phyloP scores from a whole-genome alignment of 2,329 filamentous ascomycete genomes.

The Epichloe sibirici region DNA sequence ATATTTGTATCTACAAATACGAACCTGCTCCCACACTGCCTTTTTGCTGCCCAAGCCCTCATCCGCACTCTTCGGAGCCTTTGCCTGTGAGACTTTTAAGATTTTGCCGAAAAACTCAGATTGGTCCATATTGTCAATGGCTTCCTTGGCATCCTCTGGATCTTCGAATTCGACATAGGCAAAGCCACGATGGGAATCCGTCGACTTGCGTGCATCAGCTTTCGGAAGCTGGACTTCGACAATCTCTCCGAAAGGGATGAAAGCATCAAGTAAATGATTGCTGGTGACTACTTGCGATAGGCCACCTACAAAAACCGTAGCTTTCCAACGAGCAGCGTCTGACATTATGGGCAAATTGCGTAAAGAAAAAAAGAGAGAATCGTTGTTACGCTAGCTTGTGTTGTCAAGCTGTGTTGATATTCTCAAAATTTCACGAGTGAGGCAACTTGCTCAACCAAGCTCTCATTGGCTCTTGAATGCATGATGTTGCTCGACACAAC shows the following conservation, averaged over 20 bases:
- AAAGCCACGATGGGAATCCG: conserved; percentile 78
- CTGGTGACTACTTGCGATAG: conserved; percentile 67
- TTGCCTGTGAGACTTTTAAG: conserved; percentile 85
- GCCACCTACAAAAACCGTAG: conserved; percentile 85
- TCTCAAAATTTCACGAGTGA: background rate
- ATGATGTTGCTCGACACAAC: background rate
- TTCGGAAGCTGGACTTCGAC: conserved; percentile 84
- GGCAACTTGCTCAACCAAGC: background rate
- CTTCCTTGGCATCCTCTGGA: conserved; percentile 75
- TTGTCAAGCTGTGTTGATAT: background rate
- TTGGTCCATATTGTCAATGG: conserved; percentile 98
- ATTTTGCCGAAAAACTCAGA: conserved; percentile 86
- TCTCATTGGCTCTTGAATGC: background rate
- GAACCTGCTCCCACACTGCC: conserved; percentile 92
- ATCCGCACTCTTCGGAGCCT: conserved; percentile 76
- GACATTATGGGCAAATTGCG: conserved; percentile 45
- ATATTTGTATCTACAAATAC: conserved; percentile 15
- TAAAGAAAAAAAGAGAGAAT: background rate
- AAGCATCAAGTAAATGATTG: conserved; percentile 72
- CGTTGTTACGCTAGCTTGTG: background rate
- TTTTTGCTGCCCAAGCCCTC: conserved; percentile 87
- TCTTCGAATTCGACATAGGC: conserved; percentile 94
- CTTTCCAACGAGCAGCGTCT: conserved; percentile 72
- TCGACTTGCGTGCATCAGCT: conserved; percentile 67
- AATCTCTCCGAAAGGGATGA: conserved; percentile 94